A percentile compares a stretch with the other conserved stretches of the same genome.
phyloP scores from a whole-genome alignment of 106 monocot species.

The Dendrobium nobile region DNA sequence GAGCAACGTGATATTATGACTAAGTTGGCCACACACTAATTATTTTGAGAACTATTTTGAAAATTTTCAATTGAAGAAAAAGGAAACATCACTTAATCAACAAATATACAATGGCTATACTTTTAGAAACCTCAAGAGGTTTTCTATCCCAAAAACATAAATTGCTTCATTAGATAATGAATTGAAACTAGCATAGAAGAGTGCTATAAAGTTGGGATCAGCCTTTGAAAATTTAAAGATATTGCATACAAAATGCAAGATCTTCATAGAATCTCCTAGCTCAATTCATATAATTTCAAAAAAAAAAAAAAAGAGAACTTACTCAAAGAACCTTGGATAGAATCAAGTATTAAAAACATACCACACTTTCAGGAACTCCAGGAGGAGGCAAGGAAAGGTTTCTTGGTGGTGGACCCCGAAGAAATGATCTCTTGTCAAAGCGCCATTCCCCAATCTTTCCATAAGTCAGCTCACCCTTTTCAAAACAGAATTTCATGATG shows the following conservation, averaged over 20 bases:
- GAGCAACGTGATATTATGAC: too few relatives aligned
- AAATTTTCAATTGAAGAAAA: too few relatives aligned
- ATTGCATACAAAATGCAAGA: too few relatives aligned
- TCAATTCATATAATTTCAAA: too few relatives aligned
- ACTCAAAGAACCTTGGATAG: background rate
- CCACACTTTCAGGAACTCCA: constrained; percentile 83
- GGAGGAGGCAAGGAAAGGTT: constrained; percentile 67
- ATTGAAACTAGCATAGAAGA: background rate
- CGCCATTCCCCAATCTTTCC: constrained; percentile 90
- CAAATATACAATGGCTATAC: too few relatives aligned
- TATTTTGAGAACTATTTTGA: too few relatives aligned
- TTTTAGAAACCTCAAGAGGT: too few relatives aligned
- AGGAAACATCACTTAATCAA: too few relatives aligned
- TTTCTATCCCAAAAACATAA: too few relatives aligned
- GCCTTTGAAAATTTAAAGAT: background rate
- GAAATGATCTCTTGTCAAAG: constrained; percentile 80
- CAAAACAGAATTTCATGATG: background rate
- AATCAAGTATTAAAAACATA: constrained; percentile 20
- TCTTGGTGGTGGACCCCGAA: constrained; percentile 41
- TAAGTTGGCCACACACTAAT: too few relatives aligned
- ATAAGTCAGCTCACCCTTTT: constrained; percentile 61
- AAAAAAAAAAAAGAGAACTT: background rate
- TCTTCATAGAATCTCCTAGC: background rate
- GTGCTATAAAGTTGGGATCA: background rate
- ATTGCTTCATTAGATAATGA: background rate